A percentile compares a stretch with the other conserved stretches of the same genome.
These are phyloP conservation scores for Fusarium virguliforme DNA, from an alignment of 2,329 filamentous ascomycete genomes.

Conservation along the genomic window DNA sequence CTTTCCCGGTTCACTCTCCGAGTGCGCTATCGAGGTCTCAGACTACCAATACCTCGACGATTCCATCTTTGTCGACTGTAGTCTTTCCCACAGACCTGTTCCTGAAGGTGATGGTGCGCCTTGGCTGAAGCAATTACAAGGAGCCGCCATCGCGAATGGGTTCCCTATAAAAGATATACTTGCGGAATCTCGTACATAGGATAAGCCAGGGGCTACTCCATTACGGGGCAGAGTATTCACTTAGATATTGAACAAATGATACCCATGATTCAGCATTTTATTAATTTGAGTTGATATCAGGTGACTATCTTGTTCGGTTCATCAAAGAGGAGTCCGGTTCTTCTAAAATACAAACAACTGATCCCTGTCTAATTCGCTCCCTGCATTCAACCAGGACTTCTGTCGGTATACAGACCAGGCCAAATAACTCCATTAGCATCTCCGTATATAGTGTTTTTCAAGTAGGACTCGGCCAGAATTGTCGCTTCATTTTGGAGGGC, in stretches of 20 bases:
- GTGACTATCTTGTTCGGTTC: background rate
- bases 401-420: too few relatives aligned
- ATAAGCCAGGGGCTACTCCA: background rate
- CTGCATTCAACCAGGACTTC: too few relatives aligned
- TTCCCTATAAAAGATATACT: conserved; percentile 52
- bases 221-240: conserved; percentile 16
- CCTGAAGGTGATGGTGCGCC: conserved; percentile 48
- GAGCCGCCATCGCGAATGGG: conserved; percentile 55
- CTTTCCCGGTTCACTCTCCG: conserved; percentile 52
- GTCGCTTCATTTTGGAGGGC: too few relatives aligned
- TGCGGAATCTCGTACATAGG: conserved; percentile 17
- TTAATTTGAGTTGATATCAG: background rate
- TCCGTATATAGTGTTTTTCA: too few relatives aligned
- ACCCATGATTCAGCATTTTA: conserved; percentile 43
- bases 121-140: conserved; percentile 53
- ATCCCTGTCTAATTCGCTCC: too few relatives aligned
- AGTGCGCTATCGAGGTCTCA: conserved; percentile 53
- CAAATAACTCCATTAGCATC: too few relatives aligned
- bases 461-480: too few relatives aligned
- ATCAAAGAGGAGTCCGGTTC: too few relatives aligned
- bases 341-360: too few relatives aligned
- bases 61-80: conserved; percentile 56
- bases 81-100: conserved; percentile 53
- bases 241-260: conserved; percentile 38
- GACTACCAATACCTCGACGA: conserved; percentile 55